phyloP scores from a whole-genome alignment of 2,329 filamentous ascomycete species.

The Podosphaera fusca region DNA sequence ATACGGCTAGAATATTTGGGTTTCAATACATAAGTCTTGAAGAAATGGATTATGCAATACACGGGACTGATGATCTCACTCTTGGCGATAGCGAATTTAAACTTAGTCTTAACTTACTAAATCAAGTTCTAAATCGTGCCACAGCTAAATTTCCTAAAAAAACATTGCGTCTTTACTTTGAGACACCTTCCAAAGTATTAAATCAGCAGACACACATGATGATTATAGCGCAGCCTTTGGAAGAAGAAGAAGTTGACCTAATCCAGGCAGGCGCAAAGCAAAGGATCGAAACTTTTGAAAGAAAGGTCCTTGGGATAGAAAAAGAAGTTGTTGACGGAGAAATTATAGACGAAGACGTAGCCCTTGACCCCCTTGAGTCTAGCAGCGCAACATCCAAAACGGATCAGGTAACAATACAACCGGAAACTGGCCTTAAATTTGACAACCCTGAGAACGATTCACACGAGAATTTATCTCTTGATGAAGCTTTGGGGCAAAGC shows the following conservation, averaged over 20 bases:
- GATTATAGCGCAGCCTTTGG: constrained; percentile 71
- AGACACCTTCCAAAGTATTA: constrained; percentile 33
- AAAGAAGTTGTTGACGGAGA: constrained; percentile 4
- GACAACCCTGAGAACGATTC: not conserved
- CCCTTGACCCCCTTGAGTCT: not conserved
- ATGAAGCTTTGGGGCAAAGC: not conserved
- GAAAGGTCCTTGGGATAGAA: constrained; percentile 29
- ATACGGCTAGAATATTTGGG: constrained; percentile 82
- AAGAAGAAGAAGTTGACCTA: constrained; percentile 41
- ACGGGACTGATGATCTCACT: constrained; percentile 42
- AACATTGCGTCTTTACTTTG: constrained; percentile 61
- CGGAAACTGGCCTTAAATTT: not conserved
- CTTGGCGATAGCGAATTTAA: constrained; percentile 74
- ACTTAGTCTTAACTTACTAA: constrained; percentile 54
- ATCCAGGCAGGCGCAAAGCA: constrained; percentile 49
- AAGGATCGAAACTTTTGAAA: constrained; percentile 46
- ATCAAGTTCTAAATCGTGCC: constrained; percentile 54
- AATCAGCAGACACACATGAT: constrained; percentile 44
- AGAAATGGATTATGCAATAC: constrained; percentile 81
- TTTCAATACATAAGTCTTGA: constrained; percentile 78
- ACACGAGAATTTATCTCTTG: not conserved
- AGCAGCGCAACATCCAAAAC: not conserved
- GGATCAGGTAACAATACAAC: not conserved
- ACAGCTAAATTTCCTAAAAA: constrained; percentile 50
- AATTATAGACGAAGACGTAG: constrained; percentile 1